A percentile compares a stretch with the other conserved stretches of the same genome.
phyloP scores from a whole-genome alignment of 2,329 filamentous ascomycete species.

The Sordariomycetes sp. region DNA sequence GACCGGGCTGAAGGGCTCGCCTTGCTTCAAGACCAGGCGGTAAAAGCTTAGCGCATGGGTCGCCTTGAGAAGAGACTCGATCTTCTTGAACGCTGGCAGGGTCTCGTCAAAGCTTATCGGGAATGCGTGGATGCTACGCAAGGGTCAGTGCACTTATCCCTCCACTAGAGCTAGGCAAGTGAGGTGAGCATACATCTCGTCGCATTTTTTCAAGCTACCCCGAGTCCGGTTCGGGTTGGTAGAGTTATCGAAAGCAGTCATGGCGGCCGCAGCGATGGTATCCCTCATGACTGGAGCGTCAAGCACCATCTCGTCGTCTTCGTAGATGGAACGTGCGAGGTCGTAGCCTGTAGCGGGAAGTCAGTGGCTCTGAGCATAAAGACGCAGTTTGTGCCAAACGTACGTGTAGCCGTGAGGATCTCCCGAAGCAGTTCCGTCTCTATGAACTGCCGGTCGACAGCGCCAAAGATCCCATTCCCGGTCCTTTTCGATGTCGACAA shows the following conservation, averaged over 20 bases:
- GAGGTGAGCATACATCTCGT: slow-evolving; percentile 48
- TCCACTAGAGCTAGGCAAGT: not conserved
- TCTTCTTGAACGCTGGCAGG: slow-evolving; percentile 33
- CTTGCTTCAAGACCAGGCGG: slow-evolving; percentile 64
- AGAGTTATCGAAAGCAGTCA: slow-evolving; percentile 67
- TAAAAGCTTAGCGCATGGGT: slow-evolving; percentile 68
- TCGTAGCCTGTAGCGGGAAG: slow-evolving; percentile 34
- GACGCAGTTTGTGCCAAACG: slow-evolving; percentile 14
- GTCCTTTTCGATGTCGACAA: slow-evolving; percentile 8
- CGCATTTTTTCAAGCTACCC: slow-evolving; percentile 64
- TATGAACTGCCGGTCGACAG: slow-evolving; percentile 44
- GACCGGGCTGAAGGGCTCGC: slow-evolving; percentile 67
- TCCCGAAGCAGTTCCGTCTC: slow-evolving; percentile 61
- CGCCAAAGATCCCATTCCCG: slow-evolving; percentile 50
- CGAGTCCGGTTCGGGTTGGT: slow-evolving; percentile 68
- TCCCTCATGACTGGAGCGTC: slow-evolving; percentile 37
- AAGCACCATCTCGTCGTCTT: slow-evolving; percentile 35
- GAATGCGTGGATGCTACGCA: slow-evolving; percentile 47
- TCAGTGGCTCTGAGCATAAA: slow-evolving; percentile 1
- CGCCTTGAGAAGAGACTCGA: slow-evolving; percentile 53
- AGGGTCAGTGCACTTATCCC: not conserved
- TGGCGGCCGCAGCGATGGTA: slow-evolving; percentile 47
- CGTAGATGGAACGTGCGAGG: slow-evolving; percentile 50
- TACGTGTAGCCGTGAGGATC: slow-evolving; percentile 48
- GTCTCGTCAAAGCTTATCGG: slow-evolving; percentile 40